A percentile compares a stretch with the other conserved stretches of the same genome.
Conservation (phyloP, 2,329 filamentous ascomycete species). For the Aspergillus fructus region DNA sequence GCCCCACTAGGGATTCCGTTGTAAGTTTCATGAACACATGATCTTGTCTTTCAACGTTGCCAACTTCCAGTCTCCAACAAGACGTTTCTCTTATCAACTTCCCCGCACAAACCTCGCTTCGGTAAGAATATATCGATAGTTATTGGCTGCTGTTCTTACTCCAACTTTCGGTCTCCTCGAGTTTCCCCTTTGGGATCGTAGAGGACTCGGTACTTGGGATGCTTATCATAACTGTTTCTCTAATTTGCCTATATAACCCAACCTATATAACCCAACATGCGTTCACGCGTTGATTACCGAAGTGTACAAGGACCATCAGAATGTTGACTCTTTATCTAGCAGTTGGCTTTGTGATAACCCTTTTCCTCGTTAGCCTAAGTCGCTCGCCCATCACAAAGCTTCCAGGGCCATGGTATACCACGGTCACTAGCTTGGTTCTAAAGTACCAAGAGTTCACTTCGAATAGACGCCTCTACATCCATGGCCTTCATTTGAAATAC, state of each 20-base stretch:
- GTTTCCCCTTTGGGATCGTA: background rate
- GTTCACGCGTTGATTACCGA: background rate
- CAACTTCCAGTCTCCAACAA: background rate
- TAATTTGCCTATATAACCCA: background rate
- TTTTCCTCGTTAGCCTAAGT: constrained; percentile 1
- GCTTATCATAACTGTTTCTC: background rate
- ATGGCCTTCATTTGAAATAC: constrained; percentile 27
- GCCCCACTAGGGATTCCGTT: background rate
- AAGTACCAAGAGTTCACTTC: constrained; percentile 33
- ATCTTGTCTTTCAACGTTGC: background rate
- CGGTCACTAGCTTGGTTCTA: constrained; percentile 27
- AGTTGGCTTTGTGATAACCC: background rate
- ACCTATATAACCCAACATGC: background rate
- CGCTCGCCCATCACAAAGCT: constrained; percentile 16
- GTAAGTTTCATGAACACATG: background rate
- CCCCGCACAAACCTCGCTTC: constrained; percentile 3
- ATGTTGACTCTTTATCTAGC: constrained; percentile 9
- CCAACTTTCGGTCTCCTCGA: constrained; percentile 1
- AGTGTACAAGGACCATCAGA: background rate
- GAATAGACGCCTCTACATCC: constrained; percentile 28
- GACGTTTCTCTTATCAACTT: background rate
- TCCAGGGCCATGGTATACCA: constrained; percentile 32
- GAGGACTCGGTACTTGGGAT: background rate
- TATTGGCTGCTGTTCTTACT: background rate
- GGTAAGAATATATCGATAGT: background rate